These are phyloP conservation scores for Linum lewisii DNA, from an alignment of 345 rosid genomes.

Conservation along the genomic window DNA sequence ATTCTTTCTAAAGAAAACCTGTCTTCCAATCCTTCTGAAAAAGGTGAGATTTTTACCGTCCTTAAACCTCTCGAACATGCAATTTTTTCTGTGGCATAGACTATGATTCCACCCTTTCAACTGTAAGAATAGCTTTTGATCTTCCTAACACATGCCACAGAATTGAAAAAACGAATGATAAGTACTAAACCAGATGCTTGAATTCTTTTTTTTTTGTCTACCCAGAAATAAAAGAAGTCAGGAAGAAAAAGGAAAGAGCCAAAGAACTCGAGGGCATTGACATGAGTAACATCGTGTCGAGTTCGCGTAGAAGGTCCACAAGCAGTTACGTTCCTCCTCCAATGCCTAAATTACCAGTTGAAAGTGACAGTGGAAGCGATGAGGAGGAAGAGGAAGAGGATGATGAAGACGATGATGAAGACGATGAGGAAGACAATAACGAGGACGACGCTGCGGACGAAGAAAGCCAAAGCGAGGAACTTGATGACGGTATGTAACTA, in stretches of 20 bases:
- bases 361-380: constrained; percentile 25
- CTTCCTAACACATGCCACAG: no score
- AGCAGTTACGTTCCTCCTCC: constrained; percentile 57
- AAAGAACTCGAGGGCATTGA: constrained; percentile 90
- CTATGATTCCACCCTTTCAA: no score
- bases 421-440: constrained; percentile 25
- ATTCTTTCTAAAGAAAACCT: constrained; percentile 85
- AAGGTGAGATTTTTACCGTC: constrained; percentile 34
- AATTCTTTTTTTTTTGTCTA: constrained; percentile 1
- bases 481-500: not conserved
- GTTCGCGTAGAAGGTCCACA: constrained; percentile 70
- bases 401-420: constrained; percentile 27
- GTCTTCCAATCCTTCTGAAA: constrained; percentile 72
- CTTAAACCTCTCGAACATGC: constrained; percentile 7
- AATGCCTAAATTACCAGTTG: constrained; percentile 55
- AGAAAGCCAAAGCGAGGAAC: constrained; percentile 9
- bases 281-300: constrained; percentile 65
- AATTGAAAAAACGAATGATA: no score
- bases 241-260: constrained; percentile 53
- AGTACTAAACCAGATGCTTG: no score
- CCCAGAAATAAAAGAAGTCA: constrained; percentile 83
- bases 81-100: no score
- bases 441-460: constrained; percentile 19
- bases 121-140: no score
- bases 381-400: constrained; percentile 21